Conservation (phyloP, 495 filamentous ascomycete genomes). For the Lindgomyces ingoldianus region DNA sequence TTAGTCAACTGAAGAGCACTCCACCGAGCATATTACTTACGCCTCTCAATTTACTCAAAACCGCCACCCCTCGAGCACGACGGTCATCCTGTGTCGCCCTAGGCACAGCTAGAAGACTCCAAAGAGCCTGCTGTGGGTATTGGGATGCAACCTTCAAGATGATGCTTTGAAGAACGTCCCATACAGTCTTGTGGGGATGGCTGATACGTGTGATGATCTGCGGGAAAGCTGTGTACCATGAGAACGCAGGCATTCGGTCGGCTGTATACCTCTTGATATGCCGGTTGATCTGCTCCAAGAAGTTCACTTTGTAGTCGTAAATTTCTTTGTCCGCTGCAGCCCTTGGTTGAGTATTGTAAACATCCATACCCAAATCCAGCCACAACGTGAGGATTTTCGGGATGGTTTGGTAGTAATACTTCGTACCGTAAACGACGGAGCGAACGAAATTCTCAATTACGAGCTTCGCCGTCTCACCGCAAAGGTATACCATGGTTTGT, state of each 20-base stretch:
- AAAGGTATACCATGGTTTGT: conserved; percentile 59
- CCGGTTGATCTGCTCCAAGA: conserved; percentile 69
- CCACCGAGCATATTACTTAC: conserved; percentile 42
- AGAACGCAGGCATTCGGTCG: conserved; percentile 73
- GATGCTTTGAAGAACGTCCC: conserved; percentile 69
- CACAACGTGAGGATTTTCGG: conserved; percentile 89
- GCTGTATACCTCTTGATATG: conserved; percentile 70
- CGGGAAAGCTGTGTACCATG: conserved; percentile 88
- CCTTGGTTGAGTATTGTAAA: conserved; percentile 54
- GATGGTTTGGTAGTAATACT: conserved; percentile 92
- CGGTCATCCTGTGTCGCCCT: conserved; percentile 57
- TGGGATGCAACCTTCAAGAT: conserved; percentile 76
- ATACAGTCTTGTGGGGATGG: conserved; percentile 76
- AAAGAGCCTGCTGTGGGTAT: conserved; percentile 89
- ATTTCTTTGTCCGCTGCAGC: conserved; percentile 44
- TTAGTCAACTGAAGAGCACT: conserved; percentile 7
- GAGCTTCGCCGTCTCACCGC: conserved; percentile 80
- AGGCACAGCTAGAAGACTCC: conserved; percentile 84
- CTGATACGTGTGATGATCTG: conserved; percentile 92
- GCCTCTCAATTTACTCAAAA: conserved; percentile 44
- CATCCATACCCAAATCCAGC: conserved; percentile 81
- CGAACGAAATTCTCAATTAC: conserved; percentile 92
- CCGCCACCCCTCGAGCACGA: conserved; percentile 52
- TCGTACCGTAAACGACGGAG: conserved; percentile 81
- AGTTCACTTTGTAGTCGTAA: conserved; percentile 58